A percentile compares a stretch with the other conserved stretches of the same genome.
Evolutionary conservation across 345 rosid species (phyloP).

Genomic region (Syzygium aromaticum): DNA sequence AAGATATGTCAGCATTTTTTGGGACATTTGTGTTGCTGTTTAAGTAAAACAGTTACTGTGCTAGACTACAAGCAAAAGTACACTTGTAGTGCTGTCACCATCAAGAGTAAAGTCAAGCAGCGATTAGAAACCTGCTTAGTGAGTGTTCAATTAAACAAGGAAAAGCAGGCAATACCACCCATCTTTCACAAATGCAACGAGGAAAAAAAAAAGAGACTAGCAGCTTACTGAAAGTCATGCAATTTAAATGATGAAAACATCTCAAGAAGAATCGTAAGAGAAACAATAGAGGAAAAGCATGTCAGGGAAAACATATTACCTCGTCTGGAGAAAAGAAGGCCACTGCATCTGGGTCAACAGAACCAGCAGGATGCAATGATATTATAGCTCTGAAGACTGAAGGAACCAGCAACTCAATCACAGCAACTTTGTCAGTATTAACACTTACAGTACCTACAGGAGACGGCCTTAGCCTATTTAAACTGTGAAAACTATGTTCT

Average conservation of each 20-base stretch:
- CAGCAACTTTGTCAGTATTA: slow-evolving; percentile 50
- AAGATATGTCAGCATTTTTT: neutral
- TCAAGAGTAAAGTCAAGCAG: neutral
- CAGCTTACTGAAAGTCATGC: neutral
- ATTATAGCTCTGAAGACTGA: slow-evolving; percentile 72
- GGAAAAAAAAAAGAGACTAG: neutral
- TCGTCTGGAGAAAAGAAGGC: slow-evolving; percentile 97
- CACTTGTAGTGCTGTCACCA: neutral
- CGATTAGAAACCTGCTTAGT: neutral
- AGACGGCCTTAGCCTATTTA: slow-evolving; percentile 52
- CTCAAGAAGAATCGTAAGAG: neutral
- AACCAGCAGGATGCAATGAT: slow-evolving; percentile 91
- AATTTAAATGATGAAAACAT: neutral
- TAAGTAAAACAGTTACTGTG: neutral
- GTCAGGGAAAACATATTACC: slow-evolving; percentile 27
- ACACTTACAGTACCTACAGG: slow-evolving; percentile 21
- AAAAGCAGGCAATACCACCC: neutral
- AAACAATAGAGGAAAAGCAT: neutral
- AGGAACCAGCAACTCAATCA: slow-evolving; percentile 66
- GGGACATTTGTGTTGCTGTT: neutral
- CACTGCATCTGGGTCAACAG: slow-evolving; percentile 79
- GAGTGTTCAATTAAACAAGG: neutral
- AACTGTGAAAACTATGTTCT: slow-evolving; percentile 40
- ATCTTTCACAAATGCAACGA: neutral
- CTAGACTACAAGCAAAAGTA: neutral